Evolutionary conservation across 805 yeast species (phyloP).

Genomic region (Phaffomyces thermotolerans): DNA sequence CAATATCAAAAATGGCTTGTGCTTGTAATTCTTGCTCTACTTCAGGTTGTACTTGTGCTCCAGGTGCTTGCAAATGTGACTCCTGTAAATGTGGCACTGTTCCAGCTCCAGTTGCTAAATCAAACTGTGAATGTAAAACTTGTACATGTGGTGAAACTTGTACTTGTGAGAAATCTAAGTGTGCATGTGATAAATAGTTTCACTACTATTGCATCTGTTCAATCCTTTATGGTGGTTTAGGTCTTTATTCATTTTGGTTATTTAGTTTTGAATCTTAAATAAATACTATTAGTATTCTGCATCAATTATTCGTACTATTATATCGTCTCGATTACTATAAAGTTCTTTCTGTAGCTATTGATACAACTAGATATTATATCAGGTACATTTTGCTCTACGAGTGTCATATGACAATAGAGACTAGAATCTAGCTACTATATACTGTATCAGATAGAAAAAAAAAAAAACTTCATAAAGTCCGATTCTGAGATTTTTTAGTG

Average conservation of each 20-base stretch:
- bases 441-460: no score
- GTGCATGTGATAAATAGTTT: neutral
- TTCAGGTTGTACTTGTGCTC: constrained; percentile 7
- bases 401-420: no score
- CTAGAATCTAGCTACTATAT: no score
- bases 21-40: constrained; percentile 6
- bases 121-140: constrained; percentile 1
- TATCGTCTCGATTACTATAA: no score
- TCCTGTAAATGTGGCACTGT: constrained; percentile 5
- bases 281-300: no score
- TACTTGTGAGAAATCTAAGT: neutral
- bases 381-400: no score
- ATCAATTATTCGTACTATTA: no score
- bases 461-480: no score
- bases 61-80: constrained; percentile 4
- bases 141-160: constrained; percentile 3
- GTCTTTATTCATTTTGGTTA: neutral
- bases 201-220: neutral
- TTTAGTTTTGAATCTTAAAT: neutral
- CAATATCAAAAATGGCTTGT: neutral
- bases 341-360: no score
- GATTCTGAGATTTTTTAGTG: no score
- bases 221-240: neutral
- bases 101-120: constrained; percentile 1
- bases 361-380: no score